Base-by-base conservation (phyloP, 352 stramenopile species). In the Phytophthora nicotianae region DNA sequence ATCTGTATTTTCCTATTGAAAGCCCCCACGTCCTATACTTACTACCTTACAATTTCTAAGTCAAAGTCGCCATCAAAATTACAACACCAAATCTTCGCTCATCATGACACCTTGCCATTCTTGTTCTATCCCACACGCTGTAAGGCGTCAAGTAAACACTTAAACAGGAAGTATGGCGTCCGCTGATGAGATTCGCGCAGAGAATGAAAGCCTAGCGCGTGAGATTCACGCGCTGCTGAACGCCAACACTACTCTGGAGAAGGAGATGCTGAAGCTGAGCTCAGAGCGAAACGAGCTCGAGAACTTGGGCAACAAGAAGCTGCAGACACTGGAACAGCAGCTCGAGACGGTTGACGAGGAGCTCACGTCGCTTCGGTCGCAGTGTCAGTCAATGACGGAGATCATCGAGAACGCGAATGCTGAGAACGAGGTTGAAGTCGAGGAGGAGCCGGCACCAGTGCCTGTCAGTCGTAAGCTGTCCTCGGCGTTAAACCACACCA, bases 211-310 rank as follows among this genome's bases (percentile, higher is more conserved):
- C 35, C 51, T 90, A 33, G 57, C 60, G 37, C 66, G 76, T 41
- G 72, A 90, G 65, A 88, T 91, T 55, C 68, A 88, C 46, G 67
- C 62, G 51, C 70, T 90, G 56, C 68, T 86, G 42, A 69, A 72
- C 46, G 64, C 72, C 70, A 91, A 91, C 65, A 86, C 68, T 43
- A 77, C 67, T 35, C 80, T 90, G 62, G 74, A 91, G 70, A 77
- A 77, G 47, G 80, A 91, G 53, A 69, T 86, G 46, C 68, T 77
- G 67, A 47, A 65, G 50, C 68, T 89, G 27, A 73, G 79, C 50
- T 72, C 59, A 20, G 70, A 82, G 32, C 79, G 74, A 52, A 75
- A 89, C 41, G 62, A 73, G 37, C 68, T 86, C 4, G 66, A 79
- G 26, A 65, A 58, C 8, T 29, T 68, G 1, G 74, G 77, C 48